Evolutionary conservation across 2,329 filamentous ascomycete species (phyloP).

Genomic region (Paracorniculantispora psalliotae): DNA sequence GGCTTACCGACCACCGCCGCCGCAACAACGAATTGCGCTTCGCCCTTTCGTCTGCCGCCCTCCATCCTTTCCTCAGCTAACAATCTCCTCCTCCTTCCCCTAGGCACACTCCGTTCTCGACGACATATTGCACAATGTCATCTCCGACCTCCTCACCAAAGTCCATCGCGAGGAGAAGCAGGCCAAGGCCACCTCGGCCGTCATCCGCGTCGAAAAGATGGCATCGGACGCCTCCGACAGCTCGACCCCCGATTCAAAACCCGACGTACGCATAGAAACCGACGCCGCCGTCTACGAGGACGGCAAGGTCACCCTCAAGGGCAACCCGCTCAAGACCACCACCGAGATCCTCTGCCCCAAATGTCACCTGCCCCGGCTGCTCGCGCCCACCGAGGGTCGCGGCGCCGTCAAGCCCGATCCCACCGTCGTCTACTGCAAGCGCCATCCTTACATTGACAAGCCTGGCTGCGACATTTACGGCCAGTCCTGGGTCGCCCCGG

Average conservation of each 20-base stretch:
- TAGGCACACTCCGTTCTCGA: slow-evolving; percentile 65
- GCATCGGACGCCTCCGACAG: slow-evolving; percentile 51
- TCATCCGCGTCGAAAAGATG: slow-evolving; percentile 60
- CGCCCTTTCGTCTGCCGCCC: neutral
- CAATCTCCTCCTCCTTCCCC: slow-evolving; percentile 4
- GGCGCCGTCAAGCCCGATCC: slow-evolving; percentile 63
- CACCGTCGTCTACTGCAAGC: slow-evolving; percentile 70
- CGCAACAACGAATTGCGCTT: slow-evolving; percentile 1
- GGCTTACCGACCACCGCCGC: neutral
- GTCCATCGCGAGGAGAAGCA: slow-evolving; percentile 76
- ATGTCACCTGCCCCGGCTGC: slow-evolving; percentile 68
- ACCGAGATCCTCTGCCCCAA: slow-evolving; percentile 67
- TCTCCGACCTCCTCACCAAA: slow-evolving; percentile 69
- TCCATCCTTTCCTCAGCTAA: neutral
- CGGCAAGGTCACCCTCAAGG: slow-evolving; percentile 62
- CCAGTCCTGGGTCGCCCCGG: slow-evolving; percentile 71
- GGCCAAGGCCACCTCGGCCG: slow-evolving; percentile 60
- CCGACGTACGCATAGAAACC: slow-evolving; percentile 57
- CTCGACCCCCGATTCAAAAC: slow-evolving; percentile 47
- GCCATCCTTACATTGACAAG: slow-evolving; percentile 71
- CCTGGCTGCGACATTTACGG: slow-evolving; percentile 76
- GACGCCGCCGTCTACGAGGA: slow-evolving; percentile 67
- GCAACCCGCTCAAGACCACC: slow-evolving; percentile 67
- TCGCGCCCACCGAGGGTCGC: slow-evolving; percentile 67
- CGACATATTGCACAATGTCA: slow-evolving; percentile 69